Percentiles rank a stretch among this genome's conserved stretches.
Conservation (phyloP, 345 rosid species). For the Salix caprea region DNA sequence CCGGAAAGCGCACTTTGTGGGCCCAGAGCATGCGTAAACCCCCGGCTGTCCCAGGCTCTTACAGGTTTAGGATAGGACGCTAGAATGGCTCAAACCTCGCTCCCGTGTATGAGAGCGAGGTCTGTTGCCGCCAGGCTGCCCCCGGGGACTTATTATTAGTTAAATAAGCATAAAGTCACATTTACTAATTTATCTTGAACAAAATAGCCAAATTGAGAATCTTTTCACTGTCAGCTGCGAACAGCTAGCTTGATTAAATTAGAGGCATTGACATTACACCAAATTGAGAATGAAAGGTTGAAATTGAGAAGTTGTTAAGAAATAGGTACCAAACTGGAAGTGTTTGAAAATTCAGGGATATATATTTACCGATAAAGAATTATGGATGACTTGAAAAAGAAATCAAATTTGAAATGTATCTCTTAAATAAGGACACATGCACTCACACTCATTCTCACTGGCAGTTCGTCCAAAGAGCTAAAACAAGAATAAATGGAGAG, state of each 20-base stretch:
- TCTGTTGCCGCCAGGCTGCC: too few species aligned
- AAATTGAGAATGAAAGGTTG: not conserved
- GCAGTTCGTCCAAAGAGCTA: not conserved
- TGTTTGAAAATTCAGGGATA: not conserved
- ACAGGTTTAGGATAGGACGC: too few species aligned
- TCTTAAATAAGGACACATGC: not conserved
- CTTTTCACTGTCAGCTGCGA: too few species aligned
- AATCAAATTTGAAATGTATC: not conserved
- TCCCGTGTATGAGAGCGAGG: too few species aligned
- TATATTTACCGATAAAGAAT: not conserved
- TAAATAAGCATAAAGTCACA: too few species aligned
- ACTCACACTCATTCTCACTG: not conserved
- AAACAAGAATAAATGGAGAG: slow-evolving; percentile 49
- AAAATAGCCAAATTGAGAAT: too few species aligned
- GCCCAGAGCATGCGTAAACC: too few species aligned
- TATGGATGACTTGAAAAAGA: not conserved
- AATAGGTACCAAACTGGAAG: not conserved
- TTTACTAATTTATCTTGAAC: too few species aligned
- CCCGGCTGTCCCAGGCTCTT: too few species aligned
- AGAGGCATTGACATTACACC: not conserved
- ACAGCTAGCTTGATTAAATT: not conserved
- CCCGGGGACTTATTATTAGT: too few species aligned
- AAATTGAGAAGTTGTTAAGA: not conserved
- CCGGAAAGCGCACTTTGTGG: too few species aligned
- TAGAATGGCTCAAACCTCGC: too few species aligned